phyloP scores from a whole-genome alignment of 768 basidiomycete genomes.

The Heimioporus sp. region DNA sequence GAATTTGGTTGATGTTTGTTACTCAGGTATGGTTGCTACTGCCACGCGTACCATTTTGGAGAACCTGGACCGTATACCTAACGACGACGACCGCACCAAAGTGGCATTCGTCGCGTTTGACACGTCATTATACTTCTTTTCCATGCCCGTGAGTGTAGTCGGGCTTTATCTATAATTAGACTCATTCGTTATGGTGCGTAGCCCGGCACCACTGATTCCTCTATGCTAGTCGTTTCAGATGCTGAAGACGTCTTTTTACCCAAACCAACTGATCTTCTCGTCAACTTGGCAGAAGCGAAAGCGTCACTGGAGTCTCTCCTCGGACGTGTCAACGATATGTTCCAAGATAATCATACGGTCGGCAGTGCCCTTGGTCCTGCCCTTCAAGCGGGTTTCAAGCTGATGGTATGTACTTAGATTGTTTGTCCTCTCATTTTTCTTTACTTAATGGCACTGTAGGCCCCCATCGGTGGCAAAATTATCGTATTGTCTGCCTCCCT shows the following conservation, averaged over 20 bases:
- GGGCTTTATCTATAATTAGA: background rate
- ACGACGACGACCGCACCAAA: conserved; percentile 91
- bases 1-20: background rate
- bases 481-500: conserved; percentile 81
- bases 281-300: conserved; percentile 87
- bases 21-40: conserved; percentile 92
- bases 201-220: conserved; percentile 73
- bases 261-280: conserved; percentile 93
- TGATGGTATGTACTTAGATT: conserved; percentile 61
- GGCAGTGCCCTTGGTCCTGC: conserved; percentile 95
- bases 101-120: conserved; percentile 92
- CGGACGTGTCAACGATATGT: conserved; percentile 90
- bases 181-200: conserved; percentile 20
- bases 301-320: conserved; percentile 79
- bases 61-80: conserved; percentile 91
- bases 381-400: conserved; percentile 91
- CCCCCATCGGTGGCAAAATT: conserved; percentile 94
- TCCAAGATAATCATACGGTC: conserved; percentile 90
- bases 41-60: conserved; percentile 96
- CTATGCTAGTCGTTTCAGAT: conserved; percentile 97
- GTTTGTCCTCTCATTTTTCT: background rate
- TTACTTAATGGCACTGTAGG: conserved; percentile 39
- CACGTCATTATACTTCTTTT: conserved; percentile 94
- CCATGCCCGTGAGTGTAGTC: conserved; percentile 55
- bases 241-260: conserved; percentile 97